Percentiles rank a stretch among this genome's conserved stretches.
Conservation (phyloP, 2,329 filamentous ascomycete species). For the Ceratocystis papillata region DNA sequence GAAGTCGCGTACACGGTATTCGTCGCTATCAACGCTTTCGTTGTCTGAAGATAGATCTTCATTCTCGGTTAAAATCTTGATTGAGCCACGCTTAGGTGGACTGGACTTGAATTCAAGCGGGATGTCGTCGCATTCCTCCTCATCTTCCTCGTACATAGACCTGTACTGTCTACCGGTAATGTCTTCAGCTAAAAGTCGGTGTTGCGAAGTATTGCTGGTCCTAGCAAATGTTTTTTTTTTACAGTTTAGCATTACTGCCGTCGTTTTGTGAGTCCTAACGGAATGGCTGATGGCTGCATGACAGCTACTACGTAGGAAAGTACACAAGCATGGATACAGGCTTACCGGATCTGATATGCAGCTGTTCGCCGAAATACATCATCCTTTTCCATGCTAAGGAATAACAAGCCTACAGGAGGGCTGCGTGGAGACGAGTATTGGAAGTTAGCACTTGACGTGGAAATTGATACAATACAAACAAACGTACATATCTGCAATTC, state of each 20-base stretch:
- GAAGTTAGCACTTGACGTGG: neutral
- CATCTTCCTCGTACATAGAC: conserved; percentile 32
- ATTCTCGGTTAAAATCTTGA: conserved; percentile 33
- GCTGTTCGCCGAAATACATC: conserved; percentile 63
- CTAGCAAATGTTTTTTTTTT: neutral
- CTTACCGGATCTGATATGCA: conserved; percentile 63
- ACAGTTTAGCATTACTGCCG: neutral
- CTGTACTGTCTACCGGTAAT: neutral
- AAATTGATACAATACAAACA: neutral
- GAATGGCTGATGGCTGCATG: conserved; percentile 23
- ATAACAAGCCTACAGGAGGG: conserved; percentile 61
- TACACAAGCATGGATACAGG: conserved; percentile 23
- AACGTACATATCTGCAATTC: conserved; percentile 9
- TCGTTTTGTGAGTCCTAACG: conserved; percentile 18
- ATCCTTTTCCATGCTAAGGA: conserved; percentile 75
- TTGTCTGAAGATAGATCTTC: conserved; percentile 41
- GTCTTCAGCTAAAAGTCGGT: neutral
- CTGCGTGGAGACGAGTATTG: neutral
- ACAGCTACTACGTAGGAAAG: neutral
- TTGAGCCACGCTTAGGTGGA: conserved; percentile 43
- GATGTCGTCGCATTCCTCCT: conserved; percentile 29
- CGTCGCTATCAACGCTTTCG: conserved; percentile 36
- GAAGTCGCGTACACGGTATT: conserved; percentile 31
- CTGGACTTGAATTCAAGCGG: conserved; percentile 44
- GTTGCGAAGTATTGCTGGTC: neutral